A percentile compares a stretch with the other conserved stretches of the same genome.
phyloP scores from a whole-genome alignment of 768 basidiomycete genomes.

The Lactarius sanguifluus region DNA sequence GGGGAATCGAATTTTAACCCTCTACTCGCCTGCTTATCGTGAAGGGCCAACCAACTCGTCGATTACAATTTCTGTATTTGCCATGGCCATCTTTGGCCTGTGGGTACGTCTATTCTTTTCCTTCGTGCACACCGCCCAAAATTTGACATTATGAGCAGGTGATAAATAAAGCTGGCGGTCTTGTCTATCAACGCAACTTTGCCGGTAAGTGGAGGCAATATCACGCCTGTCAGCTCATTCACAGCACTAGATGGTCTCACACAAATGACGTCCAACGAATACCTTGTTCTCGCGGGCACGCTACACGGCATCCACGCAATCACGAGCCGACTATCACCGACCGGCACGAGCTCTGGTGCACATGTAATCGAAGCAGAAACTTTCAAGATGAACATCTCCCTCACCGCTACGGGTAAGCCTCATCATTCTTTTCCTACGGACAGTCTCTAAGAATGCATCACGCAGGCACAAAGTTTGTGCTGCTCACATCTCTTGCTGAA shows the following conservation, averaged over 20 bases:
- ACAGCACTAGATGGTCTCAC: constrained; percentile 76
- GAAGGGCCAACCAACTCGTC: not conserved
- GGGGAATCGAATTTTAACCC: not conserved
- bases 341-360: constrained; percentile 77
- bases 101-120: constrained; percentile 55
- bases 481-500: constrained; percentile 81
- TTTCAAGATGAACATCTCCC: constrained; percentile 89
- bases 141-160: constrained; percentile 49
- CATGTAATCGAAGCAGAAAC: constrained; percentile 96
- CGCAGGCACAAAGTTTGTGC: constrained; percentile 92
- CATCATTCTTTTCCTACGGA: constrained; percentile 2
- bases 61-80: not conserved
- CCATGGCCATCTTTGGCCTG: constrained; percentile 77
- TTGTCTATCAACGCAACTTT: constrained; percentile 92
- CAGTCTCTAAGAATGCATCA: not conserved
- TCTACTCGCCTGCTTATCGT: not conserved
- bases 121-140: not conserved
- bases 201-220: constrained; percentile 55
- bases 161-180: constrained; percentile 97
- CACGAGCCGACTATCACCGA: constrained; percentile 86
- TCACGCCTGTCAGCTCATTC: not conserved
- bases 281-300: constrained; percentile 93
- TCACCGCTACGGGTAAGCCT: constrained; percentile 81
- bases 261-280: constrained; percentile 87
- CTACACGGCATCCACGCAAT: constrained; percentile 99